These are phyloP conservation scores for Starmerella riodocensis DNA, from an alignment of 805 yeast species.

Conservation along the genomic window DNA sequence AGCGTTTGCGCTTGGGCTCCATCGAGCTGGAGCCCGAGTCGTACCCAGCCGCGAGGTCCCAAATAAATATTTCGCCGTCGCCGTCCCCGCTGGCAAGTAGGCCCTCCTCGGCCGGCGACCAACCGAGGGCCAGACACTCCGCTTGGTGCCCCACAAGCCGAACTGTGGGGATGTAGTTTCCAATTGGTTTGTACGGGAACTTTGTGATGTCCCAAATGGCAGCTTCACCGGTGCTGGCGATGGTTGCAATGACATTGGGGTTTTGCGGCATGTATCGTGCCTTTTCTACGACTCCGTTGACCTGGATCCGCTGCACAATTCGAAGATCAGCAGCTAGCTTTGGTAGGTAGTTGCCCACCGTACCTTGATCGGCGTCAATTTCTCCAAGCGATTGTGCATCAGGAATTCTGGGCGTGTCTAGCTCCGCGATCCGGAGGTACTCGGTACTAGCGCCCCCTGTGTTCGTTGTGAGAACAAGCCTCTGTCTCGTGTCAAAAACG, in stretches of 20 bases:
- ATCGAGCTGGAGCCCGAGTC: constrained; percentile 21
- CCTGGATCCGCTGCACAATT: constrained; percentile 48
- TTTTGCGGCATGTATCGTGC: constrained; percentile 72
- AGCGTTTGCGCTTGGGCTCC: constrained; percentile 20
- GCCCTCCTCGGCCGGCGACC: constrained; percentile 60
- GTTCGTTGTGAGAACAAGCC: constrained; percentile 46
- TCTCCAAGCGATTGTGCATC: constrained; percentile 23
- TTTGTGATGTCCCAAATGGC: constrained; percentile 72
- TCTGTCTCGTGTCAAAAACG: constrained; percentile 26
- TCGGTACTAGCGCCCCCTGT: constrained; percentile 49
- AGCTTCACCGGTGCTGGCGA: constrained; percentile 51
- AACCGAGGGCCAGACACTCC: constrained; percentile 51
- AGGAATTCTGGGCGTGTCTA: constrained; percentile 21
- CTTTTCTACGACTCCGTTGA: constrained; percentile 58
- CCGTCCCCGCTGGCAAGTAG: constrained; percentile 45
- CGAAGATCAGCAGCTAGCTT: constrained; percentile 29
- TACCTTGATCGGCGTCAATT: constrained; percentile 29
- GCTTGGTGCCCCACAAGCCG: constrained; percentile 31
- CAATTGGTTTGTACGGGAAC: constrained; percentile 41
- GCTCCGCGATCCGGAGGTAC: constrained; percentile 31
- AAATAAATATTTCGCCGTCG: constrained; percentile 50
- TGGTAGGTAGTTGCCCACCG: constrained; percentile 24
- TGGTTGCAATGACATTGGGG: constrained; percentile 66
- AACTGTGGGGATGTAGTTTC: constrained; percentile 38
- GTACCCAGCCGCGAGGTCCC: constrained; percentile 45